A percentile compares a stretch with the other conserved stretches of the same genome.
Conservation (phyloP, 345 rosid species). For the Eucalyptus melliodora region DNA sequence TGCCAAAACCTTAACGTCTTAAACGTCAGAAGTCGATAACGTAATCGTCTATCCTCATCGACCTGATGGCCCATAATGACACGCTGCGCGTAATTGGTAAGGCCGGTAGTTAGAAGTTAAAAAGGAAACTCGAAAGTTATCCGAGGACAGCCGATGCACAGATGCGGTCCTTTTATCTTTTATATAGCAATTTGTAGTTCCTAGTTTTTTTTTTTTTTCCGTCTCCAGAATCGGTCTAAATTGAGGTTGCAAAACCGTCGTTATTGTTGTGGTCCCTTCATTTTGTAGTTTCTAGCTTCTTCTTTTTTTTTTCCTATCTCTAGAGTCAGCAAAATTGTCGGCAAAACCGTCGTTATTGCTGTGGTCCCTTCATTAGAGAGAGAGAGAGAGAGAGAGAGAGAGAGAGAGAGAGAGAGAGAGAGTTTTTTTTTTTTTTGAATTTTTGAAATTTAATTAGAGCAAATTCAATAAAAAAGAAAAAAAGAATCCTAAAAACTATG, state of each 20-base stretch:
- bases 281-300: too few species aligned
- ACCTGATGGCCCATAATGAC: not conserved
- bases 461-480: accelerated
- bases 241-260: not conserved
- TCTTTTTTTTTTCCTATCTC: too few species aligned
- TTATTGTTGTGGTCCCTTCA: not conserved
- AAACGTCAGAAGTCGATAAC: not conserved
- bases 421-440: too few species aligned
- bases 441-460: too few species aligned
- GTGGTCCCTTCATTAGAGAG: too few species aligned
- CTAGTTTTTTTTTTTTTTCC: not conserved
- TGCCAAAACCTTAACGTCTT: not conserved
- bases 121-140: not conserved
- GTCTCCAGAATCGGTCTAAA: not conserved
- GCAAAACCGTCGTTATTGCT: too few species aligned
- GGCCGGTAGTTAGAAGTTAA: not conserved
- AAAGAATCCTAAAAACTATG: too few species aligned
- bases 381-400: too few species aligned
- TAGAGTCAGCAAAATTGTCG: too few species aligned
- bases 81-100: not conserved
- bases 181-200: not conserved
- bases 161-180: not conserved
- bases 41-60: not conserved
- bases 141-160: not conserved
- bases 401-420: too few species aligned